Evolutionary conservation across 2,329 filamentous ascomycete genomes (phyloP).

Genomic region (Talaromyces sp.): DNA sequence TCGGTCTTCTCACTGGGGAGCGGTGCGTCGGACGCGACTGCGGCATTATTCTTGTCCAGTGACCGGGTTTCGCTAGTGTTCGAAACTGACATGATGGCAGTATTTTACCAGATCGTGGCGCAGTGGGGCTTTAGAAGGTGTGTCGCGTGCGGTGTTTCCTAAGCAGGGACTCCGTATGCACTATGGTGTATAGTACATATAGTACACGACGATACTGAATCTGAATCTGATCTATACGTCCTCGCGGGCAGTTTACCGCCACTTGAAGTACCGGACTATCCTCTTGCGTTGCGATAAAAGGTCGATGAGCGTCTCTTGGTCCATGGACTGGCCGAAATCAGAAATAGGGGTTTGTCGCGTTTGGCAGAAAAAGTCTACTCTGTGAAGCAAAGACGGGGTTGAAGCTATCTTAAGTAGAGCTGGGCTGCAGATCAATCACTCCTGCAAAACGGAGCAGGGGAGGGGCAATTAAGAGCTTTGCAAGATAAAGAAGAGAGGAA

Average conservation of each 20-base stretch:
- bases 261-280: constrained; percentile 17
- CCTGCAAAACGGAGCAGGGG: neutral
- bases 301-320: constrained; percentile 12
- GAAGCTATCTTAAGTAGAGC: constrained; percentile 4
- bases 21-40: neutral
- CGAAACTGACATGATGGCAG: constrained; percentile 10
- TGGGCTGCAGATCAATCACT: neutral
- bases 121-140: neutral
- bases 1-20: neutral
- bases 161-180: neutral
- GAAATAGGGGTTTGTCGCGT: neutral
- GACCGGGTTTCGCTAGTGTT: constrained; percentile 14
- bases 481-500: neutral
- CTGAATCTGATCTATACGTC: neutral
- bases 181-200: too few species aligned
- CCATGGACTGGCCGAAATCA: constrained; percentile 11
- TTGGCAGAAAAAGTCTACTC: neutral
- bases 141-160: constrained; percentile 9
- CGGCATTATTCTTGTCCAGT: constrained; percentile 11
- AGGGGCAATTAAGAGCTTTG: neutral
- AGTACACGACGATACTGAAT: neutral
- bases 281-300: constrained; percentile 16
- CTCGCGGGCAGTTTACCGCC: constrained; percentile 8
- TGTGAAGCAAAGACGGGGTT: neutral
- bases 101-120: constrained; percentile 4